Conservation (phyloP, 1,284 basidiomycete species). For the Irpex lacteus region DNA sequence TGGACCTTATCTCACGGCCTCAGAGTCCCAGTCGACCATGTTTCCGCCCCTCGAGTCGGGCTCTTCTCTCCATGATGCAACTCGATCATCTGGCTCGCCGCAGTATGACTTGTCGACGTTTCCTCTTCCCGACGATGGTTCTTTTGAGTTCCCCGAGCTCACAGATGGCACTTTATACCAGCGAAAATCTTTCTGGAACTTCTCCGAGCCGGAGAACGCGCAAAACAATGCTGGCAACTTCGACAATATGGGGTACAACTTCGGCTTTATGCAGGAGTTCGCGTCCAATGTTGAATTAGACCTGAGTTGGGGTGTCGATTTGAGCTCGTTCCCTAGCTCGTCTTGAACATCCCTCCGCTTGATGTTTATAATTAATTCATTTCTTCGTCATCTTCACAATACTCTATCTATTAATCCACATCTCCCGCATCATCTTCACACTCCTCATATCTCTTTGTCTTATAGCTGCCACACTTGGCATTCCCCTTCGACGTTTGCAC, state of each 20-base stretch:
- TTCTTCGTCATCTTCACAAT: no score
- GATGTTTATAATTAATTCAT: background rate
- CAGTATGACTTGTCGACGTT: background rate
- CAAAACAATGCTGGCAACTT: background rate
- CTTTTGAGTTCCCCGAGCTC: background rate
- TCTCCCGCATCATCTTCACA: background rate
- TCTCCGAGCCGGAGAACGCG: background rate
- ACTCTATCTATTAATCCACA: no score
- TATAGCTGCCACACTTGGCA: no score
- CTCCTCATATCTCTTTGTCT: background rate
- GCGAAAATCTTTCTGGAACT: background rate
- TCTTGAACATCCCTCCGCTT: background rate
- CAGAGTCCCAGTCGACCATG: background rate
- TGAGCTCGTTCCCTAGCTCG: background rate
- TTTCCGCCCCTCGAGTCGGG: background rate
- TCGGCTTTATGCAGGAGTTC: background rate
- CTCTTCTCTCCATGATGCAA: background rate
- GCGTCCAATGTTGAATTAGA: background rate
- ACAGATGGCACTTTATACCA: background rate
- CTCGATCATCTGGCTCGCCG: background rate
- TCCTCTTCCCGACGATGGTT: background rate
- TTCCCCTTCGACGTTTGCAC: no score
- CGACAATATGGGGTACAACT: background rate
- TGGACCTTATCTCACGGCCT: background rate
- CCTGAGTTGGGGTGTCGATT: background rate